Evolutionary conservation across 768 basidiomycete genomes (phyloP).

Genomic region (Leccinum uliginosum): DNA sequence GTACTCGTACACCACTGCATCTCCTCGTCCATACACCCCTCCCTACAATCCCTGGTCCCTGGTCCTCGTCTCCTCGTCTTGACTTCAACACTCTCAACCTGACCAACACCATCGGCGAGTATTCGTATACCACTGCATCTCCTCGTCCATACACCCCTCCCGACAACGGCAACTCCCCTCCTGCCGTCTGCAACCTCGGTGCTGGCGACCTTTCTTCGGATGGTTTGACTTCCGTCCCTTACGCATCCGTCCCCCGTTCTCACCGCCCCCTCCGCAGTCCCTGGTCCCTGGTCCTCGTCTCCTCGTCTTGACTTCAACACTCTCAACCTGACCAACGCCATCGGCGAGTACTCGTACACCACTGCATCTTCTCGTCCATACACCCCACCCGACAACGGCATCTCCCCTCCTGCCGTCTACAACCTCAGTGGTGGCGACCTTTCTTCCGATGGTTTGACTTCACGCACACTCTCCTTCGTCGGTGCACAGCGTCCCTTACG

Average conservation of each 20-base stretch:
- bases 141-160: too few relatives aligned
- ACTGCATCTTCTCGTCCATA: constrained; percentile 56
- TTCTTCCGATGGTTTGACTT: constrained; percentile 66
- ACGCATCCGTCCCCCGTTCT: constrained; percentile 63
- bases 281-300: constrained; percentile 46
- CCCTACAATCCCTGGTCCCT: constrained; percentile 50
- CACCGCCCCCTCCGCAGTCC: too few relatives aligned
- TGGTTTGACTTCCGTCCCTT: constrained; percentile 54
- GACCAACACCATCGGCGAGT: too few relatives aligned
- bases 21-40: too few relatives aligned
- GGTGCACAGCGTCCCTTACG: constrained; percentile 46
- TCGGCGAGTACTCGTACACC: constrained; percentile 59
- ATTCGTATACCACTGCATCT: too few relatives aligned
- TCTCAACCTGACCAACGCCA: constrained; percentile 51
- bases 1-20: too few relatives aligned
- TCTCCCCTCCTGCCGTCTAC: constrained; percentile 72
- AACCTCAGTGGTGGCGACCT: constrained; percentile 66
- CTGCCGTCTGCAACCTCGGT: constrained; percentile 66
- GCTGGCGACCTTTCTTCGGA: constrained; percentile 72
- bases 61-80: constrained; percentile 53
- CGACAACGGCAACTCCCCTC: constrained; percentile 68
- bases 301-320: constrained; percentile 63
- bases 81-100: constrained; percentile 62
- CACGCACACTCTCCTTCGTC: constrained; percentile 52
- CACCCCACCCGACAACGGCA: constrained; percentile 63